A percentile compares a stretch with the other conserved stretches of the same genome.
phyloP scores from a whole-genome alignment of 345 rosid genomes.

The Aquilaria malaccensis region DNA sequence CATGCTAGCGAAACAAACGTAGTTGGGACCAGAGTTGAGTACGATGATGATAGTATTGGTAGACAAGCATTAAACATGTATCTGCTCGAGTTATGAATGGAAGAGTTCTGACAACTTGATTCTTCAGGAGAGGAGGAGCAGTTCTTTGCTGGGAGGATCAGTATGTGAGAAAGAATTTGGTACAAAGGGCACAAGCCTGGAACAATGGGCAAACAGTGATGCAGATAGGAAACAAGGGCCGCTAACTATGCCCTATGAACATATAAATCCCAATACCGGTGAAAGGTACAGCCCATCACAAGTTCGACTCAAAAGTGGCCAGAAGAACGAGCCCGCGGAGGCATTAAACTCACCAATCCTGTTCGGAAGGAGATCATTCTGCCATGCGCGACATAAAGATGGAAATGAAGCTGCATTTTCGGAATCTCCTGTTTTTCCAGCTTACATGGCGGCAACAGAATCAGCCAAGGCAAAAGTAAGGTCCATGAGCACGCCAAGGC shows the following conservation, averaged over 20 bases:
- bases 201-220: slow-evolving; percentile 18
- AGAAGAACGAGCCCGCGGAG: slow-evolving; percentile 34
- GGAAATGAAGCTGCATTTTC: slow-evolving; percentile 35
- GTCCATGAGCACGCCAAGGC: slow-evolving; percentile 78
- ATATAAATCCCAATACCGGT: slow-evolving; percentile 17
- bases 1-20: too few relatives aligned
- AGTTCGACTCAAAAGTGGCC: slow-evolving; percentile 17
- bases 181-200: slow-evolving; percentile 25
- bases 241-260: slow-evolving; percentile 18
- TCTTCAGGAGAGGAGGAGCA: slow-evolving; percentile 56
- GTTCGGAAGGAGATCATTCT: slow-evolving; percentile 63
- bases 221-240: slow-evolving; percentile 18
- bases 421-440: slow-evolving; percentile 44
- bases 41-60: too few relatives aligned
- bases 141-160: slow-evolving; percentile 36
- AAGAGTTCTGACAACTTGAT: too few relatives aligned
- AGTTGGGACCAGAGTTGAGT: too few relatives aligned
- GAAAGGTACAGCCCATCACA: slow-evolving; percentile 24
- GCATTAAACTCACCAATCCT: slow-evolving; percentile 42
- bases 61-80: too few relatives aligned
- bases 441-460: slow-evolving; percentile 67
- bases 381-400: slow-evolving; percentile 26
- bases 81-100: too few relatives aligned
- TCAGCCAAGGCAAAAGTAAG: slow-evolving; percentile 74
- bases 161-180: slow-evolving; percentile 28